These are phyloP conservation scores for Taphrina deformans DNA, from an alignment of 1,139 yeast species.

Conservation along the genomic window DNA sequence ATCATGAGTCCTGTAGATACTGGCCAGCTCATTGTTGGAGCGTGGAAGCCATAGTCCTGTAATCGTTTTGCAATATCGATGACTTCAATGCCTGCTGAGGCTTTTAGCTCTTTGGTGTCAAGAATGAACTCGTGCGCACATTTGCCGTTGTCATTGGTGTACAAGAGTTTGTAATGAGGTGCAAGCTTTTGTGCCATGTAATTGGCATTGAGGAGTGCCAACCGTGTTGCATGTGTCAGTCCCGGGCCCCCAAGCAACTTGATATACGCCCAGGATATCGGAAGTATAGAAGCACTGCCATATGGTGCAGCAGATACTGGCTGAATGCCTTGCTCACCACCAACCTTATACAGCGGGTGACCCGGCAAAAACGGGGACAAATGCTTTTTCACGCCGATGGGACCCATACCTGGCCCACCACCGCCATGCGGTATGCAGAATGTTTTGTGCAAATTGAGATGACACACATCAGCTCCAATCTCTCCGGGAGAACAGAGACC, in stretches of 20 bases:
- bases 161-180: slow-evolving; percentile 71
- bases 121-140: slow-evolving; percentile 97
- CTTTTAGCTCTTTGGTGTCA: slow-evolving; percentile 83
- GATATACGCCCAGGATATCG: slow-evolving; percentile 91
- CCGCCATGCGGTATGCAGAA: slow-evolving; percentile 99
- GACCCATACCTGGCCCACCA: slow-evolving; percentile 99
- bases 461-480: slow-evolving; percentile 98
- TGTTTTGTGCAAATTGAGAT: slow-evolving; percentile 91
- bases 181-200: slow-evolving; percentile 82
- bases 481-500: slow-evolving; percentile 98
- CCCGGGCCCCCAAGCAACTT: slow-evolving; percentile 77
- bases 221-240: slow-evolving; percentile 76
- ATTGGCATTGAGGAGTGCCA: slow-evolving; percentile 93
- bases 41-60: slow-evolving; percentile 98
- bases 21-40: slow-evolving; percentile 98
- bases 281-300: slow-evolving; percentile 91
- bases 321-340: slow-evolving; percentile 57
- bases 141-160: slow-evolving; percentile 66
- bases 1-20: slow-evolving; percentile 96
- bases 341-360: slow-evolving; percentile 64
- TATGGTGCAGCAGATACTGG: slow-evolving; percentile 92
- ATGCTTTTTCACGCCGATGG: slow-evolving; percentile 78
- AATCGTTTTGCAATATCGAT: slow-evolving; percentile 94
- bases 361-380: slow-evolving; percentile 79
- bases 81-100: slow-evolving; percentile 76